Percentiles rank a stretch among this genome's conserved stretches.
phyloP scores from a whole-genome alignment of 345 rosid genomes.

The Combretum micranthum region DNA sequence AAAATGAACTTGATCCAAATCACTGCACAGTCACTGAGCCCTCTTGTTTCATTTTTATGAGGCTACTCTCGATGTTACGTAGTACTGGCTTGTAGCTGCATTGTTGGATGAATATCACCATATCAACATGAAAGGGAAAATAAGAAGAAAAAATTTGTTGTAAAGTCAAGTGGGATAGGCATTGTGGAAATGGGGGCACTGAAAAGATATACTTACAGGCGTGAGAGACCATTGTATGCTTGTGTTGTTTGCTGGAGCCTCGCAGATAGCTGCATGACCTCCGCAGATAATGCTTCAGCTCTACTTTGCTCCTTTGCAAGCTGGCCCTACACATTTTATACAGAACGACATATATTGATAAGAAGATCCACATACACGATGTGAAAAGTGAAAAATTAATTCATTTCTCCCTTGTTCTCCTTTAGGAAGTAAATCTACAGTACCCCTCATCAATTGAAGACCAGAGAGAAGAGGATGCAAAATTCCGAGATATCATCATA shows the following conservation, averaged over 20 bases:
- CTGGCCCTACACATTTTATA: slow-evolving; percentile 37
- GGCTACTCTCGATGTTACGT: slow-evolving; percentile 72
- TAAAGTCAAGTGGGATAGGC: not conserved
- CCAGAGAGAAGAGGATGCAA: too few relatives aligned
- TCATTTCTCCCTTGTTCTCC: too few relatives aligned
- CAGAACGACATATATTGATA: not conserved
- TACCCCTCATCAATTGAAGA: too few relatives aligned
- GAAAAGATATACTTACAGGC: slow-evolving; percentile 41
- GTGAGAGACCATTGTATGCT: slow-evolving; percentile 66
- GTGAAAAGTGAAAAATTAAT: not conserved
- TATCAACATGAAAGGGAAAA: not conserved
- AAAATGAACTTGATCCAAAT: not conserved
- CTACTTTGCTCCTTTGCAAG: slow-evolving; percentile 77
- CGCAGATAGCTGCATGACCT: slow-evolving; percentile 75
- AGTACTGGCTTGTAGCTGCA: slow-evolving; percentile 85
- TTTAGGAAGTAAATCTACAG: too few relatives aligned
- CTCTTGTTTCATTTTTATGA: slow-evolving; percentile 85
- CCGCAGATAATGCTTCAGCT: slow-evolving; percentile 78
- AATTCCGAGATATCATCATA: too few relatives aligned
- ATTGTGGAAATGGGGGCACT: not conserved
- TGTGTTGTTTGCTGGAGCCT: slow-evolving; percentile 74
- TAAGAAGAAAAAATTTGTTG: not conserved
- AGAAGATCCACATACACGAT: not conserved
- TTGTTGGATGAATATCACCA: slow-evolving; percentile 4
- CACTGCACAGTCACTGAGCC: slow-evolving; percentile 42